phyloP scores from a whole-genome alignment of 805 yeast genomes.

The Kazachstania africana region DNA sequence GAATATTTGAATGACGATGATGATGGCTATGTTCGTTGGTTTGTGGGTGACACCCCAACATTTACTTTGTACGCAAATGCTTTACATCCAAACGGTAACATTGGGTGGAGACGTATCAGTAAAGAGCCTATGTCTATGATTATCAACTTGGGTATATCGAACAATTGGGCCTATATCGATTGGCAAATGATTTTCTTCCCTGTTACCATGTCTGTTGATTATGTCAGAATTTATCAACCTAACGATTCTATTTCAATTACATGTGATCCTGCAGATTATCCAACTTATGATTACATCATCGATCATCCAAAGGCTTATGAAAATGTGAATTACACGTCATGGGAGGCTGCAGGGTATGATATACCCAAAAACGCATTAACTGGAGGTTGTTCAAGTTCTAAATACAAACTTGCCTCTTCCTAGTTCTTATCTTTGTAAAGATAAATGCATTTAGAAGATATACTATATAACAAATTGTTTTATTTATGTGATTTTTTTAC shows the following conservation, averaged over 20 bases:
- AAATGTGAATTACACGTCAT: conserved; percentile 57
- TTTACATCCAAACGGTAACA: conserved; percentile 80
- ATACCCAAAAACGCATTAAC: conserved; percentile 53
- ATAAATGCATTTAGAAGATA: too few relatives aligned
- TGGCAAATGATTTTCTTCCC: conserved; percentile 81
- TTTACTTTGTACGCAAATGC: conserved; percentile 63
- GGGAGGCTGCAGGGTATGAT: conserved; percentile 66
- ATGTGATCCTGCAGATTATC: conserved; percentile 80
- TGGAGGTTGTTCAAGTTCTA: conserved; percentile 33
- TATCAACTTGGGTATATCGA: conserved; percentile 81
- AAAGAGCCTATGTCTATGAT: conserved; percentile 90
- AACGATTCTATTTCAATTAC: conserved; percentile 44
- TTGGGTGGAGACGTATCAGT: conserved; percentile 69
- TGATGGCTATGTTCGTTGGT: conserved; percentile 75
- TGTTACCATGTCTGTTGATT: conserved; percentile 61
- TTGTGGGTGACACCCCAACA: conserved; percentile 71
- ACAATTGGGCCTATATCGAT: conserved; percentile 87
- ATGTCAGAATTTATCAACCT: conserved; percentile 90
- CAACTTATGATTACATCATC: conserved; percentile 75
- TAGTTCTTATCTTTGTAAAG: too few relatives aligned
- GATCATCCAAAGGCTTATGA: conserved; percentile 57
- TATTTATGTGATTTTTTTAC: conserved; percentile 3
- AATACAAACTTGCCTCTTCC: neutral
- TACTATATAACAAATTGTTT: too few relatives aligned
- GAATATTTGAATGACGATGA: conserved; percentile 66